phyloP scores from a whole-genome alignment of 2,329 filamentous ascomycete species.

The Cladosporium sp. region DNA sequence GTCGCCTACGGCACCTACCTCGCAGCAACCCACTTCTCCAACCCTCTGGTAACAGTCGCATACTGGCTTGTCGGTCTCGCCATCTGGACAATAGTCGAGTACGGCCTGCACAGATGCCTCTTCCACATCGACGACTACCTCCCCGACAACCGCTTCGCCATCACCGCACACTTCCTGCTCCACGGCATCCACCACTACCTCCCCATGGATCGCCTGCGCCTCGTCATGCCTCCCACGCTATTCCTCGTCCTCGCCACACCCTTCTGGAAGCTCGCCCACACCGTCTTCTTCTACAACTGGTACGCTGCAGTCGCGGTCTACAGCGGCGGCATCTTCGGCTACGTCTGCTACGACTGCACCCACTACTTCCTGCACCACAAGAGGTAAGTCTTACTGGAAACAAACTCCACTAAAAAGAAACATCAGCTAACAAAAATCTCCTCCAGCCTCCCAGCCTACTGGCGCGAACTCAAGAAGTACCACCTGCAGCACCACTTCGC shows the following conservation, averaged over 20 bases:
- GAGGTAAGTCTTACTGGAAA: conserved; percentile 56
- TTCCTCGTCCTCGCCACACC: conserved; percentile 82
- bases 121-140: conserved; percentile 95
- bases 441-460: conserved; percentile 75
- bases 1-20: conserved; percentile 72
- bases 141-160: conserved; percentile 83
- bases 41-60: conserved; percentile 48
- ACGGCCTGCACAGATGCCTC: conserved; percentile 81
- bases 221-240: conserved; percentile 93
- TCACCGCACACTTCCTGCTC: conserved; percentile 88
- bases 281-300: conserved; percentile 83
- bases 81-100: conserved; percentile 90
- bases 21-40: conserved; percentile 61
- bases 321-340: conserved; percentile 91
- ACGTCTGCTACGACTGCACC: conserved; percentile 93
- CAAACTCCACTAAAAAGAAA: neutral
- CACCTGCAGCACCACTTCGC: conserved; percentile 97
- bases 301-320: conserved; percentile 75
- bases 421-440: conserved; percentile 15
- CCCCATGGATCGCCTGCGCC: conserved; percentile 96
- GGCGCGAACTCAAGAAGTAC: conserved; percentile 92
- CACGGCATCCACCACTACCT: conserved; percentile 98
- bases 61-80: conserved; percentile 73
- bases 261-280: conserved; percentile 89
- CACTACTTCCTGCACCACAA: conserved; percentile 98